A percentile compares a stretch with the other conserved stretches of the same genome.
Conservation (phyloP, 2,329 filamentous ascomycete species). For the Arachnomyces sp. region DNA sequence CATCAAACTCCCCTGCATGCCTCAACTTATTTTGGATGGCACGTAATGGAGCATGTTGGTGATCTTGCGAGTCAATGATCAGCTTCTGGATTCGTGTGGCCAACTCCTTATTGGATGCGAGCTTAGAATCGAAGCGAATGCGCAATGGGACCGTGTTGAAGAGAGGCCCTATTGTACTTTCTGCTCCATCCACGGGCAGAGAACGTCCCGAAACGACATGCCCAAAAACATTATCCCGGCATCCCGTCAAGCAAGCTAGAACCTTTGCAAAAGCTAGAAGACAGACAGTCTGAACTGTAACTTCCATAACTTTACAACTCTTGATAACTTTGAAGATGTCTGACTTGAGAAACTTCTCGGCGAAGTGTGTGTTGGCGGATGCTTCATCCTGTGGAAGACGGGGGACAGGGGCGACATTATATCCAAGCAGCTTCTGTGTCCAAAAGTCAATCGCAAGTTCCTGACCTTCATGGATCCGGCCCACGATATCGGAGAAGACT, state of each 20-base stretch:
- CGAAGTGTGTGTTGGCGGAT: conserved; percentile 13
- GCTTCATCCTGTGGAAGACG: conserved; percentile 8
- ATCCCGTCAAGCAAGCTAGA: conserved; percentile 21
- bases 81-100: conserved; percentile 38
- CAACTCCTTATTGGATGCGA: conserved; percentile 32
- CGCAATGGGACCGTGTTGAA: conserved; percentile 48
- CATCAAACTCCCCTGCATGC: conserved; percentile 23
- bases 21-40: conserved; percentile 41
- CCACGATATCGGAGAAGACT: conserved; percentile 43
- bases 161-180: conserved; percentile 43
- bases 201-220: conserved; percentile 45
- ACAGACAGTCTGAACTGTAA: conserved; percentile 23
- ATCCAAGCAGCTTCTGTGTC: conserved; percentile 16
- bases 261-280: conserved; percentile 24
- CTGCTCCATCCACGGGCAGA: conserved; percentile 38
- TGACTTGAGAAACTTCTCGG: conserved; percentile 14
- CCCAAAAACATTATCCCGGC: conserved; percentile 36
- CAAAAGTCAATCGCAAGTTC: conserved; percentile 34
- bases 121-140: conserved; percentile 23
- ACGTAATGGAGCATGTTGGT: conserved; percentile 45
- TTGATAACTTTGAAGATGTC: conserved; percentile 12
- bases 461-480: conserved; percentile 39
- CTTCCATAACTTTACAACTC: conserved; percentile 20
- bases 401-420: conserved; percentile 16
- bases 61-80: conserved; percentile 36